Evolutionary conservation across 441 rosid species (phyloP).

Genomic region (Isatis lusitanica): DNA sequence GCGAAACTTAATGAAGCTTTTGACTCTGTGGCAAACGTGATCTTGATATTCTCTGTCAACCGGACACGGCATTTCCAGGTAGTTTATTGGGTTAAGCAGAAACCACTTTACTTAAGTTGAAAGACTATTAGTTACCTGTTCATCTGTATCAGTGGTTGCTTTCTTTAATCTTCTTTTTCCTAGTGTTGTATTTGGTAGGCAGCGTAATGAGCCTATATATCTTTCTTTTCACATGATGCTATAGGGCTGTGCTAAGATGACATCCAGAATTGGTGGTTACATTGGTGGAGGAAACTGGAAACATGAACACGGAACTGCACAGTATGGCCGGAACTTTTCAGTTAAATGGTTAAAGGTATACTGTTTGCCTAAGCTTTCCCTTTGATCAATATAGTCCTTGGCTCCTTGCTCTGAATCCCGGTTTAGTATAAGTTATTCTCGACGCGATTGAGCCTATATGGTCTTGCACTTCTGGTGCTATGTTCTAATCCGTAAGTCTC

Average conservation of each 20-base stretch:
- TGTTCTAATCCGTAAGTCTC: background rate
- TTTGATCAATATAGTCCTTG: background rate
- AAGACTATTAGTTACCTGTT: background rate
- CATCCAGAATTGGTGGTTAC: constrained; percentile 90
- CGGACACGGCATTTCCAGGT: constrained; percentile 99
- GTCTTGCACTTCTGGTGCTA: background rate
- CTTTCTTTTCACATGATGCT: constrained; percentile 11
- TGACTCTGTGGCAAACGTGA: constrained; percentile 88
- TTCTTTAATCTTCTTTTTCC: constrained; percentile 3
- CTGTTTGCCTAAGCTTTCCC: constrained; percentile 7
- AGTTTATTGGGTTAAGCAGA: constrained; percentile 27
- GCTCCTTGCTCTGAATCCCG: background rate
- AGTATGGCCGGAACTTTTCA: constrained; percentile 94
- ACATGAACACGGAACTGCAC: constrained; percentile 98
- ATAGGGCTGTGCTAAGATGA: constrained; percentile 99
- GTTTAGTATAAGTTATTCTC: constrained; percentile 12
- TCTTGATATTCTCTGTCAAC: constrained; percentile 90
- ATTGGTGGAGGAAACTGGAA: constrained; percentile 96
- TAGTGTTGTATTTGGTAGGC: background rate
- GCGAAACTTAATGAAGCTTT: constrained; percentile 96
- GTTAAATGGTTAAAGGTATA: constrained; percentile 97
- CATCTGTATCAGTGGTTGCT: constrained; percentile 6
- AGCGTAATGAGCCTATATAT: background rate
- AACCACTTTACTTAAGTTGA: background rate
- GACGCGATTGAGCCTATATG: background rate